Evolutionary conservation across 176 grass and related monocot species (phyloP), one percentile per base, ranked within the genome.

Genomic region (Avena insularis): DNA sequence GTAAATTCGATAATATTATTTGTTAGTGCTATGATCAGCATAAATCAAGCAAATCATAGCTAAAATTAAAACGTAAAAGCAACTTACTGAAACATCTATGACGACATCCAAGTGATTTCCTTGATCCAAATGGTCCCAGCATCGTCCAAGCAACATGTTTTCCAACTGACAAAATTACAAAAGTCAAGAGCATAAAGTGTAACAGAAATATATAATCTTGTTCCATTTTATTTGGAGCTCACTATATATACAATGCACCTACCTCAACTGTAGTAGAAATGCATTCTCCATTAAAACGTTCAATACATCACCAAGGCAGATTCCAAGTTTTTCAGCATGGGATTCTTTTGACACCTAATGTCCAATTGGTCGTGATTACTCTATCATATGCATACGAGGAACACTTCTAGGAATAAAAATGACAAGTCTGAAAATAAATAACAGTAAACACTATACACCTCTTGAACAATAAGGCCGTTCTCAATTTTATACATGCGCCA

Each of bases 341-440:
- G 79, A 81, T 49, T 43, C 59, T 11, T 23, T 47, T 12, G 79
- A 80, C 10, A 80, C 79, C 79, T 80, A 65, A 64, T n/a, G 21
- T 65, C 46, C 16, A 66, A 47, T 72, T 46, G 61, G 11, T 1
- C 59, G 48, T 66, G 15, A 29, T 66, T 65, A 66, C 14, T 50
- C 14, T 29, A 23, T 12, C 6, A 45, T 21, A 59, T 68, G 43
- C 62, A 65, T 80, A 46, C 15, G 56, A 61, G 40, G 36, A 65
- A 48, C 4, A 14, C 15, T 66, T 79, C 11, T 14, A 19, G 0
- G 36, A 66, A 81, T 49, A 72, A 38, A 47, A 47, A 46, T 3
- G 47, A 72, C 38, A 71, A 21, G 4, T 20, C 11, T 46, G 11
- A 71, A 71, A 45, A 45, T 20, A 71, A 43, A 45, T 45, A 46